These are phyloP conservation scores for Spirogloea muscicola DNA, from an alignment of 139 green algal species.

Conservation along the genomic window DNA sequence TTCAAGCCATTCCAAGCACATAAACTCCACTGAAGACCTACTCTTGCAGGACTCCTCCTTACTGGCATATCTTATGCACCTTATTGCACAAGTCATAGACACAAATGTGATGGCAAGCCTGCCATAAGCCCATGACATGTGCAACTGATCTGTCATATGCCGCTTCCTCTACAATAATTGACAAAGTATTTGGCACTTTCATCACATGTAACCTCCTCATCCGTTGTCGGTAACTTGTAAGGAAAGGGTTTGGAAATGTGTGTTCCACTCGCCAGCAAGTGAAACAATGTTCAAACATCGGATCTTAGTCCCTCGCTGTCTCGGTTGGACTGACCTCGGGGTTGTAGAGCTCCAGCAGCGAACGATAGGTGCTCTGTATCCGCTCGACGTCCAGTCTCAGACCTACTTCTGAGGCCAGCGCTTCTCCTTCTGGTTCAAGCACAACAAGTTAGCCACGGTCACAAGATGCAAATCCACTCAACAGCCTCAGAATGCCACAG, in stretches of 20 bases:
- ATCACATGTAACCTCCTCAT: neutral
- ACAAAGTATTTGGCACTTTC: neutral
- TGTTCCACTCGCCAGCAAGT: no score
- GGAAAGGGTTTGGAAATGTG: neutral
- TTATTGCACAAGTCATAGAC: neutral
- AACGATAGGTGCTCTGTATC: constrained; percentile 1
- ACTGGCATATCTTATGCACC: neutral
- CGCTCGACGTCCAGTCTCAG: constrained; percentile 1
- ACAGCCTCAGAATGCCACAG: no score
- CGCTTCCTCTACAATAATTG: neutral
- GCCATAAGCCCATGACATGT: neutral
- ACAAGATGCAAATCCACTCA: no score
- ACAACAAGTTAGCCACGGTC: no score
- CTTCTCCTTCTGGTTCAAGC: no score
- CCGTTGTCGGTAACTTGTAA: neutral
- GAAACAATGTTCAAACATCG: neutral
- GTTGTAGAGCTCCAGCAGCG: constrained; percentile 19
- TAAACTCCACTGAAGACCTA: neutral
- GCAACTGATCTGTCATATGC: neutral
- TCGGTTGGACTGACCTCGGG: neutral
- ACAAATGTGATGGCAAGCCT: neutral
- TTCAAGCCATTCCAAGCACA: no score
- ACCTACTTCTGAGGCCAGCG: neutral
- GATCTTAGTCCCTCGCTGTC: no score
- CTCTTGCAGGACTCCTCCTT: neutral